A percentile compares a stretch with the other conserved stretches of the same genome.
Evolutionary conservation across 495 filamentous ascomycete species (phyloP).

Genomic region (Niebla homalea): DNA sequence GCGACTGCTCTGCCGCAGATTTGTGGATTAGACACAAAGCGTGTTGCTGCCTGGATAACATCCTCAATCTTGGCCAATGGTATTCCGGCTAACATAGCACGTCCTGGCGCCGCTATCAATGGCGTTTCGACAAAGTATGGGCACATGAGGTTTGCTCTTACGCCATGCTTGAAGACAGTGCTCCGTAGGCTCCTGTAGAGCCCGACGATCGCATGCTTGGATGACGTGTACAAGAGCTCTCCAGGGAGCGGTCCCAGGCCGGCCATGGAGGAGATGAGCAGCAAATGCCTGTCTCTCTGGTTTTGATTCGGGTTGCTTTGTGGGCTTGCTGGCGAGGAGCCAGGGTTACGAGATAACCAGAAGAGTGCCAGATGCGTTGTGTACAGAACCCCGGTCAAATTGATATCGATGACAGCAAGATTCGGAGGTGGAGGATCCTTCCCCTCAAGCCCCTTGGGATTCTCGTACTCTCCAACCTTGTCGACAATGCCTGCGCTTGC

Average conservation of each 20-base stretch:
- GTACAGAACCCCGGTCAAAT: conserved; percentile 50
- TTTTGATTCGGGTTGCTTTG: conserved; percentile 6
- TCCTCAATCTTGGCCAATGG: conserved; percentile 38
- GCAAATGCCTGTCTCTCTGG: conserved; percentile 18
- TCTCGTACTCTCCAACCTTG: conserved; percentile 6
- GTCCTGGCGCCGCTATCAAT: conserved; percentile 28
- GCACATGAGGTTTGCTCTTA: conserved; percentile 46
- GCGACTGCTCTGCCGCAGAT: conserved; percentile 38
- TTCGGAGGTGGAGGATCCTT: conserved; percentile 37
- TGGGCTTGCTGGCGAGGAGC: conserved; percentile 12
- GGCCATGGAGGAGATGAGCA: conserved; percentile 19
- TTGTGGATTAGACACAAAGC: conserved; percentile 31
- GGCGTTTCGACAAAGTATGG: conserved; percentile 60
- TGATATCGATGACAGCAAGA: conserved; percentile 43
- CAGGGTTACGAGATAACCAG: conserved; percentile 18
- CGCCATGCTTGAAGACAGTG: conserved; percentile 29
- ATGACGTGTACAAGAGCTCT: conserved; percentile 38
- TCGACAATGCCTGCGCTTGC: conserved; percentile 50
- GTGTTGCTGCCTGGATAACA: conserved; percentile 39
- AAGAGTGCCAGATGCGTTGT: conserved; percentile 48
- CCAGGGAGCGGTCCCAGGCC: conserved; percentile 15
- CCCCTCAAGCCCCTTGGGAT: conserved; percentile 18
- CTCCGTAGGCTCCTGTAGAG: conserved; percentile 44
- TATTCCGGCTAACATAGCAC: conserved; percentile 40
- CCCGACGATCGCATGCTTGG: conserved; percentile 53